These are phyloP conservation scores for Fusarium illudens DNA, from an alignment of 2,329 filamentous ascomycete species.

Conservation along the genomic window DNA sequence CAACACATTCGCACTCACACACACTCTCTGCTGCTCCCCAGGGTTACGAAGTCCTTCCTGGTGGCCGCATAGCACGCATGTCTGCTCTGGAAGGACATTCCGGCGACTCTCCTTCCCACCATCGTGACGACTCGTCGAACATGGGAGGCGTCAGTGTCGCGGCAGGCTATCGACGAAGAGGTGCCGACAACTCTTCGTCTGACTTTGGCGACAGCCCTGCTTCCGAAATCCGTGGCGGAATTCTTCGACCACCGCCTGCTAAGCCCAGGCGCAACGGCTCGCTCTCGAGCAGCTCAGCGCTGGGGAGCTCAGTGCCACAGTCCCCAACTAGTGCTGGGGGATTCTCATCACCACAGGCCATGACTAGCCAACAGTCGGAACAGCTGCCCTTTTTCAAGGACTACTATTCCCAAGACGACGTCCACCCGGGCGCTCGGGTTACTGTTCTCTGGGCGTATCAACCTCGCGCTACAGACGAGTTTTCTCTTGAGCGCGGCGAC, in stretches of 20 bases:
- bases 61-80: conserved; percentile 93
- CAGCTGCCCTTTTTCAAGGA: conserved; percentile 97
- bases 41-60: conserved; percentile 80
- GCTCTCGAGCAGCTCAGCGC: conserved; percentile 82
- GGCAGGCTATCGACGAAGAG: conserved; percentile 60
- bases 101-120: conserved; percentile 66
- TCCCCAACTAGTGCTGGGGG: conserved; percentile 78
- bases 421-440: conserved; percentile 89
- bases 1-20: no score
- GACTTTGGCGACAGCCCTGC: conserved; percentile 77
- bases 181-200: conserved; percentile 70
- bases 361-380: conserved; percentile 91
- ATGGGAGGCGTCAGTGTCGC: conserved; percentile 53
- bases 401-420: conserved; percentile 97
- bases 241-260: conserved; percentile 66
- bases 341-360: conserved; percentile 84
- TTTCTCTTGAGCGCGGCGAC: conserved; percentile 90
- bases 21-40: conserved; percentile 49
- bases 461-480: conserved; percentile 91
- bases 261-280: conserved; percentile 81
- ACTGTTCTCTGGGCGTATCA: conserved; percentile 97
- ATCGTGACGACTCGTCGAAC: conserved; percentile 51
- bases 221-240: conserved; percentile 67
- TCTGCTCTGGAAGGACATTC: conserved; percentile 85
- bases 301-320: conserved; percentile 74